phyloP scores from a whole-genome alignment of 495 filamentous ascomycete genomes.

The Filosporella fistucella region DNA sequence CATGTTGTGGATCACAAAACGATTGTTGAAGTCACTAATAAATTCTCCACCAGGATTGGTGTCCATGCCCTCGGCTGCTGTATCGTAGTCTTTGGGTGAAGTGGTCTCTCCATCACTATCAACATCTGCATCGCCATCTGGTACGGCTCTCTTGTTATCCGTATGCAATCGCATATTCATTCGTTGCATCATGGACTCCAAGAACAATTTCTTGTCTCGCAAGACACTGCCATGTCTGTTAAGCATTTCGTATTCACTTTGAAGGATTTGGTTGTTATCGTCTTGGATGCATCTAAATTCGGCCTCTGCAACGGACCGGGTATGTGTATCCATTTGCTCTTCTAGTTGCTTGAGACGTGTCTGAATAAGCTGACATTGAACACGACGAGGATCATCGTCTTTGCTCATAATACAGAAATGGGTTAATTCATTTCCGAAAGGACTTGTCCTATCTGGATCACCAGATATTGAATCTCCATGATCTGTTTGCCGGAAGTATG shows the following conservation, averaged over 20 bases:
- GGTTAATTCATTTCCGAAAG: constrained; percentile 87
- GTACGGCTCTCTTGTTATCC: constrained; percentile 34
- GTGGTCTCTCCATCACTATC: constrained; percentile 19
- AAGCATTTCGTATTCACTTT: constrained; percentile 61
- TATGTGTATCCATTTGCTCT: constrained; percentile 69
- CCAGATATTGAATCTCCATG: constrained; percentile 64
- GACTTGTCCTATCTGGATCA: constrained; percentile 69
- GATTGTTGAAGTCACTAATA: constrained; percentile 81
- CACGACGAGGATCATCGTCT: constrained; percentile 84
- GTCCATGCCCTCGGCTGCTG: constrained; percentile 17
- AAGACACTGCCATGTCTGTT: constrained; percentile 67
- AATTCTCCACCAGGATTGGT: constrained; percentile 20
- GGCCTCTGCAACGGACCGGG: constrained; percentile 58
- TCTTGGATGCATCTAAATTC: constrained; percentile 56
- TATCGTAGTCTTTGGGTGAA: constrained; percentile 16
- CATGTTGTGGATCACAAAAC: constrained; percentile 95
- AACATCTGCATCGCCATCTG: constrained; percentile 39
- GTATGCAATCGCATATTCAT: constrained; percentile 53
- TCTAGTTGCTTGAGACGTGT: constrained; percentile 73
- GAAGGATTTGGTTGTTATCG: constrained; percentile 46
- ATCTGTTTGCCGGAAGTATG: constrained; percentile 97
- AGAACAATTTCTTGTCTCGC: constrained; percentile 68
- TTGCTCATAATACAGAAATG: constrained; percentile 95
- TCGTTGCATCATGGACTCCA: constrained; percentile 67
- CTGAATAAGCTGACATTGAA: constrained; percentile 82